Conservation (phyloP, 2,329 filamentous ascomycete species). For the Capronia epimyces region DNA sequence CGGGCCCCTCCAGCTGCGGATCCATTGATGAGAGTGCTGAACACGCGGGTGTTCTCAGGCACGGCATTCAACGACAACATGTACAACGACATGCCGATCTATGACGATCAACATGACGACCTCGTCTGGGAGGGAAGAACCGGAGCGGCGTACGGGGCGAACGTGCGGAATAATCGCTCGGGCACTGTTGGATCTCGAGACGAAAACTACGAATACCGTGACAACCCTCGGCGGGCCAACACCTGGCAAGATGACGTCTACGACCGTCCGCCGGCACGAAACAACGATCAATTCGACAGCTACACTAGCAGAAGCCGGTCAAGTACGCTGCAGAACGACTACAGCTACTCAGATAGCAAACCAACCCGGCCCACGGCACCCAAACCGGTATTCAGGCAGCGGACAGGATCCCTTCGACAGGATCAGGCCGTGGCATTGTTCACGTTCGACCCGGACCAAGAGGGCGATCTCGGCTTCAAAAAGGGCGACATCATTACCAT, state of each 20-base stretch:
- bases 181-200: conserved; percentile 47
- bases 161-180: conserved; percentile 52
- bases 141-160: conserved; percentile 66
- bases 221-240: conserved; percentile 44
- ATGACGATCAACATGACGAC: conserved; percentile 76
- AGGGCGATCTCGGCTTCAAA: conserved; percentile 89
- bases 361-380: conserved; percentile 78
- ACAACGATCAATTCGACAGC: conserved; percentile 35
- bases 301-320: conserved; percentile 37
- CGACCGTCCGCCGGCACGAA: conserved; percentile 35
- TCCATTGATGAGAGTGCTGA: conserved; percentile 77
- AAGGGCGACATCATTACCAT: conserved; percentile 97
- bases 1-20: conserved; percentile 74
- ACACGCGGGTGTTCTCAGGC: conserved; percentile 77
- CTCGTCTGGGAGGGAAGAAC: conserved; percentile 74
- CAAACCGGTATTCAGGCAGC: conserved; percentile 70
- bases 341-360: conserved; percentile 54
- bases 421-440: conserved; percentile 89
- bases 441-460: conserved; percentile 90
- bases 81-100: conserved; percentile 92
- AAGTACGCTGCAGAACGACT: conserved; percentile 43
- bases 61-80: conserved; percentile 56
- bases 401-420: conserved; percentile 43
- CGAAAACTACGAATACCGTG: conserved; percentile 51
- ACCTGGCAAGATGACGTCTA: conserved; percentile 49